Base-by-base conservation (phyloP, 2,329 filamentous ascomycete species). In the Fusarium keratoplasticum region DNA sequence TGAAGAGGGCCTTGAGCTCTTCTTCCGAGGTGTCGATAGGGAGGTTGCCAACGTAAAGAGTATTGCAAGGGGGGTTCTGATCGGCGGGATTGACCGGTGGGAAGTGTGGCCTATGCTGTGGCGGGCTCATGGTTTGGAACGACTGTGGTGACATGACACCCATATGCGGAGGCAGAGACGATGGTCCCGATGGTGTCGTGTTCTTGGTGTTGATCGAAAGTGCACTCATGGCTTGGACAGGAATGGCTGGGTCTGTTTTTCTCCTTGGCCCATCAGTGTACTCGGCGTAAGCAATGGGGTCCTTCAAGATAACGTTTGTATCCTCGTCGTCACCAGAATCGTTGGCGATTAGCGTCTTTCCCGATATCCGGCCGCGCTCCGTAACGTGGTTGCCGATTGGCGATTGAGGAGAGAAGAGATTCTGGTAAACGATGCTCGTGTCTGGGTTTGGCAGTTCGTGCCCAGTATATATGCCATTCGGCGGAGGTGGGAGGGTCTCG, bases 21-120 rank as follows among this genome's bases (percentile, higher is more conserved):
- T 98, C 96, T 80, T 99, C 96, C 0, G 94, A 96, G 0, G 95
- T 97, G 80, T 98, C 94, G 66, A 95, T 90, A 0, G 96, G 96
- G 50, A 99, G 86, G 79, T 99, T 98, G n/a, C 96, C 96, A 22
- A 99, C 96, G 79, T 99, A 98, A 8, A 99, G 88, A 0, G 96
- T 99, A 81, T 99, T 98, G 88, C 96, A 98, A 0, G 96, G 96
- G 1, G 96, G 96, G 77, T 98, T 98, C 83, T 98, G 94, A 80
- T 99, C 96, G 14, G 96, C 95, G 0, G 95, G 96, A 76, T 98
- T 98, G 70, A 94, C 94, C 0, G 95, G 93, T 16, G 96, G 96
- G 71, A 95, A 94, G 74, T 90, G 92, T 72, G 91, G 90, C 78
- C 87, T 88, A 72, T 85, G 87, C 75, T 89, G 93, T 69, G 90